Base-by-base conservation (phyloP, 129 eudicot species). In the Centrapalus pauciflorus region DNA sequence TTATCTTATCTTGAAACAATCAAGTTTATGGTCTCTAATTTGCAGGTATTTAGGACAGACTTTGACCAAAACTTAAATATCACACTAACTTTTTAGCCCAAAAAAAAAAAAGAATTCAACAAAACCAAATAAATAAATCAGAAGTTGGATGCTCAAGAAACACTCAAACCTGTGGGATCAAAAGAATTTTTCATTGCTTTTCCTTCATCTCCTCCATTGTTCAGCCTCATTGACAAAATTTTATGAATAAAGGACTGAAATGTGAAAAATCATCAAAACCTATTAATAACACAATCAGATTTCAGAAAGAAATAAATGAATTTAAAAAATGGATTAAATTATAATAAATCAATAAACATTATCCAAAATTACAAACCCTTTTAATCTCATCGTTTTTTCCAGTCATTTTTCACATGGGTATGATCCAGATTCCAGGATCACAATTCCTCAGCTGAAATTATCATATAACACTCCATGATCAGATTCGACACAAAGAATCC, bases 201-300 rank as follows among this genome's bases (percentile, higher is more conserved):
- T 55, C 76, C 62, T 70, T 80, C 82, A 52, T 67, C 71, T 73
- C 85, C 71, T 73, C 85, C 80, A 68, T 56, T 73, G 43, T 69
- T 73, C 26, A 74, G 62, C 61, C 70, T 76, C 67, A 73, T 46
- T 52, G 85, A 24, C 61, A 80, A 69, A 46, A 84, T 64, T 66
- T 77, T 84, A 61, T 77, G 81, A 69, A 80, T 69, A 29, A 84
- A 77, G n/a, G 89, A 84, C 89, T 84, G 89, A 33, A n/a, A n/a
- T n/a, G n/a, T n/a, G n/a, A n/a, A n/a, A 80, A 80, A 52, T 27
- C 28, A 72, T 62, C 69, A 71, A 33, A 24, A 27, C 8, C 20
- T 3, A 17, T 29, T n/a, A 34, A 29, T 16, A 65, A 56, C 61
- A 65, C 32, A 64, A 54, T 23, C 40, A 71, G 62, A 59, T 13